Evolutionary conservation across 306 rosid genomes (phyloP), one percentile per base, ranked within the genome.

Genomic region (Sesbania bispinosa): DNA sequence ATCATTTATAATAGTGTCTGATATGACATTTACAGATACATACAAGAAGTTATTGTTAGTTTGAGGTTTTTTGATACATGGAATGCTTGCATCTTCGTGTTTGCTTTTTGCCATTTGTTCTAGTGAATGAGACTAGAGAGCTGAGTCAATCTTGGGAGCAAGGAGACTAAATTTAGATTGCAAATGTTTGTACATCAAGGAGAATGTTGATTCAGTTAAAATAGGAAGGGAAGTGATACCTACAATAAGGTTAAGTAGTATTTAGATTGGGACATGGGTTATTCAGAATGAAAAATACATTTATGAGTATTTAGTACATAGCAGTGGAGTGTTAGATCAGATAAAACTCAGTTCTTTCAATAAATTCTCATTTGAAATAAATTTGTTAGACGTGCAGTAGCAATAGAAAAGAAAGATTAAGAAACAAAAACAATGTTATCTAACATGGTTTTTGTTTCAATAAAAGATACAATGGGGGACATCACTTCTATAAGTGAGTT

Each of bases 121-220:
- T 38, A 73, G 60, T 79, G 60, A 20, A 66, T 58, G 43, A 38
- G 21, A 66, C 66, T 48, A 45, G 42, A 66, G 54, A 66, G 45
- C 29, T 36, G 13, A 30, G 43, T 58, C 30, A 73, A 23, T 79
- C 1, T 15, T 79, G 16, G 70, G 78, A 47, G 29, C 57, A 45
- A 54, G 73, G 35, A 55, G 47, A 65, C 36, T 42, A 52, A 43
- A 54, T 54, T 46, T 63, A 63, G 62, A 70, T 52, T 52, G 18
- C 33, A 62, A 72, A 55, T 72, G 33, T 27, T 55, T 21, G 47
- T 36, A 36, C 6, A 36, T 7, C 43, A 15, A 24, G 45, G 71
- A 73, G 6, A 57, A 48, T 45, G 63, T 27, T 57, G 42, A 53
- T 47, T 52, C 29, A 54, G 33, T 55, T 71, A 57, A 32, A 14